A percentile compares a stretch with the other conserved stretches of the same genome.
These are phyloP conservation scores for Phaeosphaeria sp. DNA, from an alignment of 2,329 filamentous ascomycete genomes.

Conservation along the genomic window DNA sequence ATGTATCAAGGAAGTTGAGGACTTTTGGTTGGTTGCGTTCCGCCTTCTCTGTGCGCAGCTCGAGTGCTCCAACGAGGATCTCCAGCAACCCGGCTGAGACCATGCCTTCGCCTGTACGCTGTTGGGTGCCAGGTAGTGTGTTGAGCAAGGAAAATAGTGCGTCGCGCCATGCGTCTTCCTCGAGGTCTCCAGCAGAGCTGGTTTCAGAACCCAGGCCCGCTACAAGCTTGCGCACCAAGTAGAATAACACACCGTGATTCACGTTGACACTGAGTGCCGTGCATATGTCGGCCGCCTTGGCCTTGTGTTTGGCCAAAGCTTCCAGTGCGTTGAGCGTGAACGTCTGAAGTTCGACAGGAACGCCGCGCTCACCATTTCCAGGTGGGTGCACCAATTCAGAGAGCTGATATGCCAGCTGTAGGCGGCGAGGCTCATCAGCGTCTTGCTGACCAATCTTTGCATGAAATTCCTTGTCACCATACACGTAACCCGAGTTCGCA, in stretches of 20 bases:
- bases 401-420: constrained; percentile 90
- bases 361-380: constrained; percentile 68
- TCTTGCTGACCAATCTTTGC: constrained; percentile 88
- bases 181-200: constrained; percentile 61
- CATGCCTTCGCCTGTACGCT: constrained; percentile 80
- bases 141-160: constrained; percentile 87
- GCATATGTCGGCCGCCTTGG: constrained; percentile 80
- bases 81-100: constrained; percentile 89
- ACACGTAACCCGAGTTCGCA: constrained; percentile 89
- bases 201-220: constrained; percentile 71
- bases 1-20: constrained; percentile 84
- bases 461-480: constrained; percentile 81
- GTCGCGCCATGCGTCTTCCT: constrained; percentile 89
- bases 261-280: constrained; percentile 94
- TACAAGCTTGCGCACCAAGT: constrained; percentile 89
- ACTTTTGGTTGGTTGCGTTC: constrained; percentile 84
- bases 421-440: constrained; percentile 83
- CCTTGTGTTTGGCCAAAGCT: constrained; percentile 80
- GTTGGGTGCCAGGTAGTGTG: constrained; percentile 74
- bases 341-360: constrained; percentile 81
- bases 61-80: constrained; percentile 86
- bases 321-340: constrained; percentile 83
- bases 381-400: constrained; percentile 89
- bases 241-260: constrained; percentile 93
- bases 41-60: constrained; percentile 79